Base-by-base conservation (phyloP, 2,329 filamentous ascomycete species). In the Akanthomyces dipterigenus region DNA sequence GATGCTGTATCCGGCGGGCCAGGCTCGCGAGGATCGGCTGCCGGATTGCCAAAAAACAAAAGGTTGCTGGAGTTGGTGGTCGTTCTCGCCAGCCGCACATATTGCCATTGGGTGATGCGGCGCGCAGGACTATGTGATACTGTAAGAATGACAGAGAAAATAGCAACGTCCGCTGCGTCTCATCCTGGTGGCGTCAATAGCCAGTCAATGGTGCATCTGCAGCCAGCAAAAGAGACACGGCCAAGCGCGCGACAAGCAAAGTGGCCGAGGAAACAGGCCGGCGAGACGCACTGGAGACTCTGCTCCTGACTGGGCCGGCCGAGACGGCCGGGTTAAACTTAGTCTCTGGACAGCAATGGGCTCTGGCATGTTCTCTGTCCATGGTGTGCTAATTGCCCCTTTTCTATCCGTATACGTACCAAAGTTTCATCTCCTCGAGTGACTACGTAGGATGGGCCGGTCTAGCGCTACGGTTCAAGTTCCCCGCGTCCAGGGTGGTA, bases 381-480 rank as follows among this genome's bases (percentile, higher is more conserved):
- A 54, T 40, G n/a, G 20, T 51, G n/a, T 14, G 51, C 22, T 18
- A 26, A 43, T 45, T 26, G 31, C 24, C 36, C 46, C 55, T 46
- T 51, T n/a, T 56, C n/a, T n/a, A n/a, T n/a, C n/a, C n/a, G n/a
- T n/a, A n/a, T n/a, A n/a, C n/a, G n/a, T 38, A 24, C 54, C 26
- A 43, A 26, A 54, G 36, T 54, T 54, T 42, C 51, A 54, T 34
- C 28, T 18, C 36, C 36, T 24, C 26, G 43, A 36, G n/a, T 31
- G 28, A 34, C n/a, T n/a, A n/a, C 45, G 46, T 45, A 26, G 55
- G 20, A 60, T 58, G 55, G 40, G 48, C 57, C 16, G 22, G 20
- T 28, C 28, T 60, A 53, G 57, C 57, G 57, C 48, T 50, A 46
- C 57, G 57, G 57, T 50, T 60, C n/a, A 20, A 36, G 38, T 54